Conservation (phyloP, 257 asterid genomes). For the Vinca minor region DNA sequence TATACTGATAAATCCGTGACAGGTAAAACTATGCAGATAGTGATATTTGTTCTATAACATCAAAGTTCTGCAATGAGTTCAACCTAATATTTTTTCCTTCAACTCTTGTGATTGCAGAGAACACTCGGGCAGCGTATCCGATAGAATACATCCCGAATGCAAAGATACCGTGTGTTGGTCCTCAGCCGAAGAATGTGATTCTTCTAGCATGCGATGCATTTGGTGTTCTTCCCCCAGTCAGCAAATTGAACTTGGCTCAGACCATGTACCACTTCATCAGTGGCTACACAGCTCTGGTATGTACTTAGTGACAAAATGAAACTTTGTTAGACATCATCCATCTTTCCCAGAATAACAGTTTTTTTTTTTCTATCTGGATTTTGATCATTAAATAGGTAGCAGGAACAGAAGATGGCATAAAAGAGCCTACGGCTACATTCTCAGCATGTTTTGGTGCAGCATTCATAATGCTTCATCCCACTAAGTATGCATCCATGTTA, state of each 20-base stretch:
- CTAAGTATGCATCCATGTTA: conserved; percentile 70
- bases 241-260: conserved; percentile 69
- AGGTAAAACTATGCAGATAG: too few species aligned
- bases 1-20: too few species aligned
- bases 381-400: too few species aligned
- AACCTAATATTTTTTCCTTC: too few species aligned
- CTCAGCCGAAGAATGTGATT: conserved; percentile 76
- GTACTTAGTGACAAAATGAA: too few species aligned
- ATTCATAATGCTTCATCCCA: conserved; percentile 76
- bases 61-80: too few species aligned
- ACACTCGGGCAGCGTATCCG: conserved; percentile 82
- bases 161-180: conserved; percentile 77
- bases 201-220: conserved; percentile 84
- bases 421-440: conserved; percentile 79
- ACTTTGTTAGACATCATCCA: too few species aligned
- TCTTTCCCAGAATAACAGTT: too few species aligned
- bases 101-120: too few species aligned
- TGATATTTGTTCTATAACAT: too few species aligned
- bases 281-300: conserved; percentile 76
- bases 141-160: conserved; percentile 77
- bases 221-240: too few species aligned
- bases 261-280: conserved; percentile 84
- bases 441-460: conserved; percentile 89
- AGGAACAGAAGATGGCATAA: conserved; percentile 77
- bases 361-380: too few species aligned